Conservation (phyloP, 371 early-diverging fungal genomes). For the Rhizomucor miehei region DNA sequence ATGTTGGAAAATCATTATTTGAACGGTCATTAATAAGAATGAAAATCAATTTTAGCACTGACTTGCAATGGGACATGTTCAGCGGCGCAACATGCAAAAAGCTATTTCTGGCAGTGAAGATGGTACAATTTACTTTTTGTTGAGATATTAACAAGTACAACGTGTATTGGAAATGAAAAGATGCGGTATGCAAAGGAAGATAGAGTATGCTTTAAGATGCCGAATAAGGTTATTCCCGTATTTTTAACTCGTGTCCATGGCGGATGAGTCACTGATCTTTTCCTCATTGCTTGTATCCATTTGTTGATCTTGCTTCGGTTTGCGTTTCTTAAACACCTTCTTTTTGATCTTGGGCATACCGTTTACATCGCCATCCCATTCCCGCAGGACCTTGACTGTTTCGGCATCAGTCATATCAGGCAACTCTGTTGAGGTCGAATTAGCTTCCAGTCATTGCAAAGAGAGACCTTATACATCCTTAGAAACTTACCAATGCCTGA, state of each 20-base stretch:
- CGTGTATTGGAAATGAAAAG: not conserved
- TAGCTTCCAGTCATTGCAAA: too few species aligned
- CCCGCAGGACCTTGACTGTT: constrained; percentile 45
- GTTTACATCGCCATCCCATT: constrained; percentile 64
- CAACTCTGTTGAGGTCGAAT: constrained; percentile 36
- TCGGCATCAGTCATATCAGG: constrained; percentile 60
- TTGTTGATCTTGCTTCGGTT: not conserved
- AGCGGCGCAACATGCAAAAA: too few species aligned
- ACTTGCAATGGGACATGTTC: too few species aligned
- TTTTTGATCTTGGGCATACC: constrained; percentile 35
- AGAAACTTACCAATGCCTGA: constrained; percentile 61
- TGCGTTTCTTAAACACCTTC: not conserved
- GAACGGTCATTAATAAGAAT: too few species aligned
- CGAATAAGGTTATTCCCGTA: too few species aligned
- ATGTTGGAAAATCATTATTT: too few species aligned
- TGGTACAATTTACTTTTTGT: too few species aligned
- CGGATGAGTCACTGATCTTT: not conserved
- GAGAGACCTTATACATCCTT: too few species aligned
- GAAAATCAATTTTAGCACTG: too few species aligned
- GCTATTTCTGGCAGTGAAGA: too few species aligned
- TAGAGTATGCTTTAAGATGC: not conserved
- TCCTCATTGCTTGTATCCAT: not conserved
- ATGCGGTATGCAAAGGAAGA: not conserved
- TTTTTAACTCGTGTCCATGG: not conserved
- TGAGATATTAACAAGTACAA: not conserved